phyloP scores from a whole-genome alignment of 768 basidiomycete species.

The Phlegmacium glaucopus region DNA sequence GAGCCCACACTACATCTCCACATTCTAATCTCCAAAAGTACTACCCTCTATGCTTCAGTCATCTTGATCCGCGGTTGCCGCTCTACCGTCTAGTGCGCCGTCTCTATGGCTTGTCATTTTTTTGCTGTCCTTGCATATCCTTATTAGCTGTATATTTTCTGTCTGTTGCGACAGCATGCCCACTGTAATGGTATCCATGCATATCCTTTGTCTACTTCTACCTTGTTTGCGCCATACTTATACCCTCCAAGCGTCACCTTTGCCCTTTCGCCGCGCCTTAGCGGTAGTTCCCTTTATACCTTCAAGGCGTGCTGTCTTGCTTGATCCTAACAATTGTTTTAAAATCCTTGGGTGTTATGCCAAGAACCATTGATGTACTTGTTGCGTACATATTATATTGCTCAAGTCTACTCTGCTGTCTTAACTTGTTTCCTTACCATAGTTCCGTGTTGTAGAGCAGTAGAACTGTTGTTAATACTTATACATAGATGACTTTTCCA shows the following conservation, averaged over 20 bases:
- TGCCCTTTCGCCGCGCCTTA: no score
- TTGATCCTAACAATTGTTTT: slow-evolving; percentile 6
- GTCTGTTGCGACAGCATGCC: slow-evolving; percentile 21
- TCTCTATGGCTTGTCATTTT: slow-evolving; percentile 10
- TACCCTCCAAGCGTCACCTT: slow-evolving; percentile 14
- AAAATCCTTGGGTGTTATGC: slow-evolving; percentile 11
- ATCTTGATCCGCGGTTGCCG: slow-evolving; percentile 11
- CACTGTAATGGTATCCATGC: slow-evolving; percentile 27
- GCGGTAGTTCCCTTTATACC: slow-evolving; percentile 1
- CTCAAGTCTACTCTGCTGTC: neutral
- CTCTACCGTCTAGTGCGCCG: slow-evolving; percentile 11
- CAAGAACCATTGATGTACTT: slow-evolving; percentile 8
- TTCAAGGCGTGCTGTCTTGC: slow-evolving; percentile 9
- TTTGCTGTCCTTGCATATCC: slow-evolving; percentile 30
- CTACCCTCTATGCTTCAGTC: slow-evolving; percentile 1
- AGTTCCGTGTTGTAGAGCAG: neutral
- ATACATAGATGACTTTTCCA: no score
- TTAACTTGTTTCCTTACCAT: neutral
- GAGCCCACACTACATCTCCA: slow-evolving; percentile 53
- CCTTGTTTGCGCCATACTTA: slow-evolving; percentile 10
- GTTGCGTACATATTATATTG: slow-evolving; percentile 8
- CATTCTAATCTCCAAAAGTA: slow-evolving; percentile 45
- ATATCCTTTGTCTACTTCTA: slow-evolving; percentile 8
- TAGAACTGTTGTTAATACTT: neutral
- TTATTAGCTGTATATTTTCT: slow-evolving; percentile 51